These are phyloP conservation scores for Claviceps fusiformis DNA, from an alignment of 2,329 filamentous ascomycete species.

Conservation along the genomic window DNA sequence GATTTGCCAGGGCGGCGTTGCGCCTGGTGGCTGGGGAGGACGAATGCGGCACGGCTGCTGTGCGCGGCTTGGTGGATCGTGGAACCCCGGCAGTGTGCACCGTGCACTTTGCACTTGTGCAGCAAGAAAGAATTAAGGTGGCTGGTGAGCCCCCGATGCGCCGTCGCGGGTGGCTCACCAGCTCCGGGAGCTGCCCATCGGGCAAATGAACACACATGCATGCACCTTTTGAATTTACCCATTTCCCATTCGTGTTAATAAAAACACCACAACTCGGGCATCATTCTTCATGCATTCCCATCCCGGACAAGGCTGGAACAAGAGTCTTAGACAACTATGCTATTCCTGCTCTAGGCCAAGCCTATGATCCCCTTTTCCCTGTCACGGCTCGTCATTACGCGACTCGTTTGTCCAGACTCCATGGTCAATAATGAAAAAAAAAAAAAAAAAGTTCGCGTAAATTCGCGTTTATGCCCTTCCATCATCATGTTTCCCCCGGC, in stretches of 20 bases:
- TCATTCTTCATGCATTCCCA: not conserved
- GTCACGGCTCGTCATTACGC: not conserved
- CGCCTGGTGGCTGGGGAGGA: not conserved
- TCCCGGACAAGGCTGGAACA: not conserved
- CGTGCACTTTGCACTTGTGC: not conserved
- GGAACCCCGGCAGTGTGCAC: not conserved
- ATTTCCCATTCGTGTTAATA: not conserved
- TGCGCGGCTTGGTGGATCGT: not conserved
- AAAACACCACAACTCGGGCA: not conserved
- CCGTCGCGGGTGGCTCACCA: not conserved
- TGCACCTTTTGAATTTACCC: not conserved
- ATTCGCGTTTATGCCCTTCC: not conserved
- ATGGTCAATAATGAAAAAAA: not conserved
- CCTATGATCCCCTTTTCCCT: too few relatives aligned
- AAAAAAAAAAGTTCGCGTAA: not conserved
- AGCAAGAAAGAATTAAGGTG: conserved; percentile 15
- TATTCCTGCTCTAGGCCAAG: not conserved
- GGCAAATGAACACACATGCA: not conserved
- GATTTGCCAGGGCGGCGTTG: not conserved
- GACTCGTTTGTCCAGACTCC: not conserved
- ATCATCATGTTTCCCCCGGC: not conserved
- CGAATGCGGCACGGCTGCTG: not conserved
- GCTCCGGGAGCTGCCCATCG: not conserved
- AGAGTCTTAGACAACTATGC: not conserved
- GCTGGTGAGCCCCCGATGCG: conserved; percentile 13